phyloP scores from a whole-genome alignment of 805 yeast genomes.

The Phaffomyces antillensis region DNA sequence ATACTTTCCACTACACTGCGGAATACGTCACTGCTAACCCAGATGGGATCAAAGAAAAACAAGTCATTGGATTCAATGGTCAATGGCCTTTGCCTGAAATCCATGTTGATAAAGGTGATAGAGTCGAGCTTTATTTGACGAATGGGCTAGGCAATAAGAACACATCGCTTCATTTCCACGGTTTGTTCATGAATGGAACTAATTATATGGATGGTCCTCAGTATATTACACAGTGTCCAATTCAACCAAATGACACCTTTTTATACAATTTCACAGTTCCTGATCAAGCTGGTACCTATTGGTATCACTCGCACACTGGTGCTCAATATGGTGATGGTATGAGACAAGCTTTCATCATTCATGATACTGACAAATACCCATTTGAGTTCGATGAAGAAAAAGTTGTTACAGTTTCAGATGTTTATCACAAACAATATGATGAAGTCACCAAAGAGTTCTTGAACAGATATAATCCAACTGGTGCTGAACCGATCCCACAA shows the following conservation, averaged over 20 bases:
- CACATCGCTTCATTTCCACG: slow-evolving; percentile 77
- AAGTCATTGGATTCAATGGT: slow-evolving; percentile 60
- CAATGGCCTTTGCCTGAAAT: slow-evolving; percentile 71
- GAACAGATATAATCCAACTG: slow-evolving; percentile 70
- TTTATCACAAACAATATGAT: slow-evolving; percentile 51
- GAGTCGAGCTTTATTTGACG: slow-evolving; percentile 49
- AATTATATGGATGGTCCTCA: slow-evolving; percentile 73
- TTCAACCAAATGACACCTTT: slow-evolving; percentile 58
- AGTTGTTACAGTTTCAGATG: slow-evolving; percentile 50
- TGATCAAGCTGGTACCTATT: slow-evolving; percentile 68
- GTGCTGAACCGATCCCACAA: slow-evolving; percentile 78
- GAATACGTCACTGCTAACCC: slow-evolving; percentile 60
- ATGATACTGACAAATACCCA: slow-evolving; percentile 37
- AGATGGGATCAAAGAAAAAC: slow-evolving; percentile 50
- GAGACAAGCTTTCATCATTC: slow-evolving; percentile 61
- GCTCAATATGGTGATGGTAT: slow-evolving; percentile 76
- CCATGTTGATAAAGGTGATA: slow-evolving; percentile 58
- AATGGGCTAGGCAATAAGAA: slow-evolving; percentile 47
- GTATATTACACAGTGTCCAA: slow-evolving; percentile 75
- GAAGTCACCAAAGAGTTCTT: slow-evolving; percentile 42
- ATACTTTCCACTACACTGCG: slow-evolving; percentile 49
- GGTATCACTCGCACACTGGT: slow-evolving; percentile 81
- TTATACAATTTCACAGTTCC: slow-evolving; percentile 64
- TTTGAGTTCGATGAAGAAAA: slow-evolving; percentile 60
- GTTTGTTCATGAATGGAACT: slow-evolving; percentile 59